phyloP scores from a whole-genome alignment of 768 basidiomycete genomes.

The Phylloporus arenicola region DNA sequence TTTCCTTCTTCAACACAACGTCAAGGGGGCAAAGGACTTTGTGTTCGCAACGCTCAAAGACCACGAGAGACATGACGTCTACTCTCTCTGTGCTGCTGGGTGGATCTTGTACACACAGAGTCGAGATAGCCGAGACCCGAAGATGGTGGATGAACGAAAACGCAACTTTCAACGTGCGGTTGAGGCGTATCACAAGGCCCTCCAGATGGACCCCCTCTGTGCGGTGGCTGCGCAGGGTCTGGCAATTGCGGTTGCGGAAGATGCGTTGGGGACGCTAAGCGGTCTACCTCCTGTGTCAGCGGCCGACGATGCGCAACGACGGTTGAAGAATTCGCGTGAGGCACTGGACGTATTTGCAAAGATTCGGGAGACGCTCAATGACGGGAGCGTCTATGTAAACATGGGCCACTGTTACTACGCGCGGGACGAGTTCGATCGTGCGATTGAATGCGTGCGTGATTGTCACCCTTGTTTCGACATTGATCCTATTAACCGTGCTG shows the following conservation, averaged over 20 bases:
- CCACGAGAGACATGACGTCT: slow-evolving; percentile 81
- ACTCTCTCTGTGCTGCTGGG: slow-evolving; percentile 85
- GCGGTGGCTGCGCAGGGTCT: slow-evolving; percentile 94
- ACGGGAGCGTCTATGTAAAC: slow-evolving; percentile 88
- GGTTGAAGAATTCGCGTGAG: slow-evolving; percentile 73
- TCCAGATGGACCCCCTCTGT: slow-evolving; percentile 77
- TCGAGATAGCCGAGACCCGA: slow-evolving; percentile 72
- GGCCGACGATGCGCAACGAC: slow-evolving; percentile 59
- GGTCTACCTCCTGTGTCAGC: slow-evolving; percentile 45
- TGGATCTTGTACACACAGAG: slow-evolving; percentile 83
- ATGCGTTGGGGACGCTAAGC: slow-evolving; percentile 67
- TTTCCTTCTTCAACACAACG: slow-evolving; percentile 79
- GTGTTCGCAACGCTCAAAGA: slow-evolving; percentile 86
- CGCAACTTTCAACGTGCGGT: slow-evolving; percentile 76
- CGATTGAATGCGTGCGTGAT: slow-evolving; percentile 83
- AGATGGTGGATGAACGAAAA: slow-evolving; percentile 57
- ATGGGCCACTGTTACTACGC: slow-evolving; percentile 95
- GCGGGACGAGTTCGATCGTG: slow-evolving; percentile 90
- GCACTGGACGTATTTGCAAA: slow-evolving; percentile 88
- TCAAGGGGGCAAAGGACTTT: slow-evolving; percentile 78
- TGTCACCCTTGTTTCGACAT: background rate
- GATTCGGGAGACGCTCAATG: slow-evolving; percentile 78
- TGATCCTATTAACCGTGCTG: background rate
- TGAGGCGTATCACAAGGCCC: slow-evolving; percentile 89
- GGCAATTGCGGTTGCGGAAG: slow-evolving; percentile 91